Evolutionary conservation across 768 basidiomycete genomes (phyloP).

Genomic region (Tulasnella sp.): DNA sequence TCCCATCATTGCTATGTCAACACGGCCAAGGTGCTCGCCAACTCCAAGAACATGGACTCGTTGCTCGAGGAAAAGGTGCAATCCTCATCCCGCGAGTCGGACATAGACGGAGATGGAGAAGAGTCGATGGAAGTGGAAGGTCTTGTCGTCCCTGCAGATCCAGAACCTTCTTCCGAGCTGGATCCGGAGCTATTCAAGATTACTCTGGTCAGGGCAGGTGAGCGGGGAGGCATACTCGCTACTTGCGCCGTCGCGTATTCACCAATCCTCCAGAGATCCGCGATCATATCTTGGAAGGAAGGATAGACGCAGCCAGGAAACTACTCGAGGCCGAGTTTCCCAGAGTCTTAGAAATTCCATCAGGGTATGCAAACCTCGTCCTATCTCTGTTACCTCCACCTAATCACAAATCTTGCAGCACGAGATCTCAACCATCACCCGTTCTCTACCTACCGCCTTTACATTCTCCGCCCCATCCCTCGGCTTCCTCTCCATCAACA

Average conservation of each 20-base stretch:
- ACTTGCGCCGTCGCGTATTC: background rate
- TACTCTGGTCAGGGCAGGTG: slow-evolving; percentile 3
- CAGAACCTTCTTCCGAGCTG: background rate
- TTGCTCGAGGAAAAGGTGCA: slow-evolving; percentile 24
- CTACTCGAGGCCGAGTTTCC: slow-evolving; percentile 77
- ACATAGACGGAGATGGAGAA: slow-evolving; percentile 26
- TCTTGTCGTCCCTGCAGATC: background rate
- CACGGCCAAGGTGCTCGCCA: slow-evolving; percentile 69
- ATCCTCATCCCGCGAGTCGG: background rate
- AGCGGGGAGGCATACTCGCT: background rate
- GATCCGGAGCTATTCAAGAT: slow-evolving; percentile 20
- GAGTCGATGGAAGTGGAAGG: slow-evolving; percentile 20
- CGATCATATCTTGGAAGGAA: slow-evolving; percentile 69
- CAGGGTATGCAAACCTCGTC: background rate
- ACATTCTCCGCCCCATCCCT: background rate
- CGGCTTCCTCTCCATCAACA: slow-evolving; percentile 9
- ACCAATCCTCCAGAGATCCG: slow-evolving; percentile 60
- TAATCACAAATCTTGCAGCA: background rate
- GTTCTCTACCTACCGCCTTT: background rate
- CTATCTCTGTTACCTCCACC: background rate
- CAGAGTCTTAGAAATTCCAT: slow-evolving; percentile 54
- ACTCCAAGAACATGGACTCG: slow-evolving; percentile 34
- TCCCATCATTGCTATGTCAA: too few species aligned
- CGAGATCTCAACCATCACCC: background rate
- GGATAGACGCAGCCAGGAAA: slow-evolving; percentile 69